Conservation (phyloP, 208 protist genomes). For the Trypanosoma cruzi region DNA sequence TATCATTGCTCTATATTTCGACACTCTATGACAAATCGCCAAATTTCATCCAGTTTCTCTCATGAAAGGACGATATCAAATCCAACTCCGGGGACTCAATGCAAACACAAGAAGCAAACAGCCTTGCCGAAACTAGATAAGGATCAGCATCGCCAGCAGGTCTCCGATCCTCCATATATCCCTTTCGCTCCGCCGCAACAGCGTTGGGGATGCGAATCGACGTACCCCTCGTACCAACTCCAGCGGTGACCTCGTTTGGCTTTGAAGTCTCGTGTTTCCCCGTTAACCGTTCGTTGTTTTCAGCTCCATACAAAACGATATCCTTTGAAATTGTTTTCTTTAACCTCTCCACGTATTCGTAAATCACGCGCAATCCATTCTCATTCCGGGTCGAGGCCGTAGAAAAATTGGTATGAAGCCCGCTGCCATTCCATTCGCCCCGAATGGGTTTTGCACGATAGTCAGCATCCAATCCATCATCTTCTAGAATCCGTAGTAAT, state of each 20-base stretch:
- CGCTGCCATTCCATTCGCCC: constrained; percentile 98
- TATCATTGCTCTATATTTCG: constrained; percentile 20
- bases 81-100: constrained; percentile 64
- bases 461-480: constrained; percentile 73
- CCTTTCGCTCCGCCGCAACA: constrained; percentile 86
- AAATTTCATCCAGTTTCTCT: constrained; percentile 79
- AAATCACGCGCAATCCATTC: constrained; percentile 75
- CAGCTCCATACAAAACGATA: constrained; percentile 85
- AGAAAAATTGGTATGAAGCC: constrained; percentile 98
- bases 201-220: constrained; percentile 97
- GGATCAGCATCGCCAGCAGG: constrained; percentile 97
- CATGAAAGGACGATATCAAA: constrained; percentile 47
- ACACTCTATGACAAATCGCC: neutral
- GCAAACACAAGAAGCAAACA: constrained; percentile 83
- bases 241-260: constrained; percentile 64
- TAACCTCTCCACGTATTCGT: constrained; percentile 77
- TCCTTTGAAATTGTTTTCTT: constrained; percentile 73
- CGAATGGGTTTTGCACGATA: constrained; percentile 94
- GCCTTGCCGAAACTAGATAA: constrained; percentile 95
- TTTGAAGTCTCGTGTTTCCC: constrained; percentile 90
- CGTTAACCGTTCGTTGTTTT: constrained; percentile 88
- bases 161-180: constrained; percentile 98
- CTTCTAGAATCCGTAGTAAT: constrained; percentile 81
- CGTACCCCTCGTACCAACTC: constrained; percentile 90
- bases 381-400: constrained; percentile 89